Conservation (phyloP, 768 basidiomycete genomes). For the Auriscalpium microsporum region DNA sequence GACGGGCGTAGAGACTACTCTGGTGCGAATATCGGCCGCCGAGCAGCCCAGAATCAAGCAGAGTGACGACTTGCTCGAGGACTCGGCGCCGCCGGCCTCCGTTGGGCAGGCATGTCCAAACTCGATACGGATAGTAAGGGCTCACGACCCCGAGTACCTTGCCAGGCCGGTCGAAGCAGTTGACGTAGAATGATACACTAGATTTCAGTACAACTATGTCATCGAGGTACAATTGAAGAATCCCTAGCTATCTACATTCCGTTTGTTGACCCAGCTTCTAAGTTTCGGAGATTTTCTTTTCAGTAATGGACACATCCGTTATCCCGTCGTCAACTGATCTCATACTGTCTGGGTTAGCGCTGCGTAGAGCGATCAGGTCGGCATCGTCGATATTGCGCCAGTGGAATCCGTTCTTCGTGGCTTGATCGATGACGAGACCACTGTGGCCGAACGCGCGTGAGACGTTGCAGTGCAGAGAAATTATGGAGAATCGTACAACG, state of each 20-base stretch:
- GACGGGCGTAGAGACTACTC: too few relatives aligned
- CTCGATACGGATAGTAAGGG: too few relatives aligned
- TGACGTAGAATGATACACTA: too few relatives aligned
- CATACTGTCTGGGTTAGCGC: neutral
- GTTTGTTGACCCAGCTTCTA: neutral
- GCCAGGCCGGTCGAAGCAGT: too few relatives aligned
- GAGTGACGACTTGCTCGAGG: too few relatives aligned
- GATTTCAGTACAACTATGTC: neutral
- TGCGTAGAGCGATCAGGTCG: neutral
- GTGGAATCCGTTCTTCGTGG: slow-evolving; percentile 40
- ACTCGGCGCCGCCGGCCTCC: too few relatives aligned
- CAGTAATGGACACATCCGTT: neutral
- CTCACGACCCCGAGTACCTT: too few relatives aligned
- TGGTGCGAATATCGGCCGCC: too few relatives aligned
- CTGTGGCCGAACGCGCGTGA: slow-evolving; percentile 22
- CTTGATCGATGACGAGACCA: slow-evolving; percentile 45
- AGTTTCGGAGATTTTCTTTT: neutral
- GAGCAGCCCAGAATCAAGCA: too few relatives aligned
- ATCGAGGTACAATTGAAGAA: neutral
- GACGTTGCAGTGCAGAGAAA: neutral
- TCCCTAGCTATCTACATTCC: neutral
- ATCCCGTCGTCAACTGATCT: neutral
- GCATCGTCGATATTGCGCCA: slow-evolving; percentile 28
- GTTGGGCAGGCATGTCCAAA: too few relatives aligned
- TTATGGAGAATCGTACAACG: slow-evolving; percentile 29